Conservation (phyloP, 2,329 filamentous ascomycete genomes). For the Penicillium hesseltinei region DNA sequence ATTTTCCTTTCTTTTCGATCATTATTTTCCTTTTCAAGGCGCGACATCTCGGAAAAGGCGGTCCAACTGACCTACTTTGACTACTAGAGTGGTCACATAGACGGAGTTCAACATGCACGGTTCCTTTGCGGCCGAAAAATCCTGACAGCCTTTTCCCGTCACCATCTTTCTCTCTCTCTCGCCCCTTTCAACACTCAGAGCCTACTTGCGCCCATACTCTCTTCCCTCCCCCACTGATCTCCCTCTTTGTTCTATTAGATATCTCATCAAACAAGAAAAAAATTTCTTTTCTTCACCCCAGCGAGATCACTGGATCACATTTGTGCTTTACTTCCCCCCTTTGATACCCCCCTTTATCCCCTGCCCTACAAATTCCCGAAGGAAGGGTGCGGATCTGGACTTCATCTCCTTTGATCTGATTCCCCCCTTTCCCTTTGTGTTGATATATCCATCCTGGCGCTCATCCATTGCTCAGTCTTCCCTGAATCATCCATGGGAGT, state of each 20-base stretch:
- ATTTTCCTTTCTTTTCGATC: slow-evolving; percentile 14
- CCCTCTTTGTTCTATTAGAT: slow-evolving; percentile 14
- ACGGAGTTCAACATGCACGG: slow-evolving; percentile 12
- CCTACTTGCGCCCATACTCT: slow-evolving; percentile 9
- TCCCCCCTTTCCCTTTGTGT: slow-evolving; percentile 11
- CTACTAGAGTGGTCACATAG: slow-evolving; percentile 10
- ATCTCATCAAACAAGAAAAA: slow-evolving; percentile 17
- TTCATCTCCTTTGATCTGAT: not conserved
- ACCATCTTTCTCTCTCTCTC: not conserved
- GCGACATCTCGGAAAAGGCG: slow-evolving; percentile 4
- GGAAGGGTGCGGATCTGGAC: slow-evolving; percentile 1
- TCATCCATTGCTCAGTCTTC: slow-evolving; percentile 23
- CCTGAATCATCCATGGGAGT: not conserved
- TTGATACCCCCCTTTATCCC: slow-evolving; percentile 15
- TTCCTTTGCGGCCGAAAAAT: slow-evolving; percentile 10
- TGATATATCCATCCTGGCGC: slow-evolving; percentile 28
- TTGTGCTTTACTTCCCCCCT: slow-evolving; percentile 9
- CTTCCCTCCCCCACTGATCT: not conserved
- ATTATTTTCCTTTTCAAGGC: slow-evolving; percentile 4
- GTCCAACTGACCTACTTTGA: not conserved
- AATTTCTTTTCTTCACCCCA: slow-evolving; percentile 12
- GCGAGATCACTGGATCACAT: slow-evolving; percentile 10
- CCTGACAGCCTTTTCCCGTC: slow-evolving; percentile 3
- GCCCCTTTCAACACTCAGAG: slow-evolving; percentile 7
- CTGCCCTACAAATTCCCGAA: not conserved